These are phyloP conservation scores for Petrea volubilis DNA, from an alignment of 257 asterid genomes.

Conservation along the genomic window DNA sequence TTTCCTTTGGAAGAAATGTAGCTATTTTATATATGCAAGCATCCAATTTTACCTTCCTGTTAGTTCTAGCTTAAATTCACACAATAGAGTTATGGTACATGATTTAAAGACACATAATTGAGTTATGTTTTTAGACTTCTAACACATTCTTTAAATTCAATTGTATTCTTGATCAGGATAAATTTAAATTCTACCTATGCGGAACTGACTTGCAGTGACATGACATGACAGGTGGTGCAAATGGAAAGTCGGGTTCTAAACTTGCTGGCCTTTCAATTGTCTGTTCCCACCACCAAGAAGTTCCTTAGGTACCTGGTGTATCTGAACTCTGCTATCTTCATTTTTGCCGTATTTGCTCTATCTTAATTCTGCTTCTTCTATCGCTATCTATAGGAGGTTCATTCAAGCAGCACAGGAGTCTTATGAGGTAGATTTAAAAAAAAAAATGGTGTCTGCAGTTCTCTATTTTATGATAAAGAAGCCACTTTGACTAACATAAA, in stretches of 20 bases:
- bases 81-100: background rate
- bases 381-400: constrained; percentile 71
- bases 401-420: constrained; percentile 96
- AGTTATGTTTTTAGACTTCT: background rate
- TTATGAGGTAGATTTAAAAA: constrained; percentile 63
- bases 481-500: constrained; percentile 14
- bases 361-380: constrained; percentile 15
- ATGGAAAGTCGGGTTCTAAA: constrained; percentile 81
- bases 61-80: background rate
- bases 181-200: background rate
- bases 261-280: constrained; percentile 66
- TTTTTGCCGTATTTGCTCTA: constrained; percentile 1
- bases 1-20: background rate
- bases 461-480: constrained; percentile 21
- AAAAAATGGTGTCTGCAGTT: constrained; percentile 4
- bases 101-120: background rate
- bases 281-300: constrained; percentile 86
- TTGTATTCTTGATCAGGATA: background rate
- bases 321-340: background rate
- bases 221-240: constrained; percentile 67
- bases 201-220: constrained; percentile 20
- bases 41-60: background rate
- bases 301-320: constrained; percentile 77
- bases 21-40: no score
- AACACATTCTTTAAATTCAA: background rate